phyloP scores from a whole-genome alignment of 495 filamentous ascomycete species.

The Neurospora pannonica region DNA sequence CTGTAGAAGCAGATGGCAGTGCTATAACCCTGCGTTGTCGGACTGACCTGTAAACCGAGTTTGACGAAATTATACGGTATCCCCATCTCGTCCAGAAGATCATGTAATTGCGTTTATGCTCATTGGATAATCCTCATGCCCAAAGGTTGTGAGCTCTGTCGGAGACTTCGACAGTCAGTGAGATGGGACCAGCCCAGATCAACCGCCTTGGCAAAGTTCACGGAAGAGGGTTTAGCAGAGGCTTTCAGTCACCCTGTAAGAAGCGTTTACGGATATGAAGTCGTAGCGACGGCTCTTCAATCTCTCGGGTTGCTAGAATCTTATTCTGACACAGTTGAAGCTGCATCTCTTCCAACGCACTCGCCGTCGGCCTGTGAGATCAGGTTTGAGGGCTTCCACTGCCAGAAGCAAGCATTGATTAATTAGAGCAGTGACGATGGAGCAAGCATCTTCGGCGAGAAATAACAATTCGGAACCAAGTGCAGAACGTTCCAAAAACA shows the following conservation, averaged over 20 bases:
- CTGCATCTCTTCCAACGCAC: neutral
- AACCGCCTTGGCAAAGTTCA: neutral
- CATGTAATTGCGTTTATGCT: neutral
- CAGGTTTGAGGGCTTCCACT: neutral
- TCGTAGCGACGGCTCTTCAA: neutral
- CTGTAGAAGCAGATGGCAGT: neutral
- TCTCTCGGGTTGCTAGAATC: neutral
- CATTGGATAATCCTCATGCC: neutral
- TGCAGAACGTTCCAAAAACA: neutral
- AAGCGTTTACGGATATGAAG: neutral
- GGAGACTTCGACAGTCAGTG: neutral
- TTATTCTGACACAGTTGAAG: neutral
- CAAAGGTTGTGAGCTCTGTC: neutral
- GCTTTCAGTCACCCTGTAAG: neutral
- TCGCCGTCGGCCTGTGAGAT: neutral
- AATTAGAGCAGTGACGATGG: neutral
- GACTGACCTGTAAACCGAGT: neutral
- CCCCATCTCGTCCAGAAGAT: neutral
- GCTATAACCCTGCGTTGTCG: neutral
- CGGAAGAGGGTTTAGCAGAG: neutral
- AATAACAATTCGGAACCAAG: neutral
- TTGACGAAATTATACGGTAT: neutral
- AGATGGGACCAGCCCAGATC: neutral
- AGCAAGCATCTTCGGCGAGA: neutral
- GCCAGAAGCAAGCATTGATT: neutral